Evolutionary conservation across 768 basidiomycete species (phyloP), one percentile per base, ranked within the genome.

Genomic region (Xerocomellus amylosporus): DNA sequence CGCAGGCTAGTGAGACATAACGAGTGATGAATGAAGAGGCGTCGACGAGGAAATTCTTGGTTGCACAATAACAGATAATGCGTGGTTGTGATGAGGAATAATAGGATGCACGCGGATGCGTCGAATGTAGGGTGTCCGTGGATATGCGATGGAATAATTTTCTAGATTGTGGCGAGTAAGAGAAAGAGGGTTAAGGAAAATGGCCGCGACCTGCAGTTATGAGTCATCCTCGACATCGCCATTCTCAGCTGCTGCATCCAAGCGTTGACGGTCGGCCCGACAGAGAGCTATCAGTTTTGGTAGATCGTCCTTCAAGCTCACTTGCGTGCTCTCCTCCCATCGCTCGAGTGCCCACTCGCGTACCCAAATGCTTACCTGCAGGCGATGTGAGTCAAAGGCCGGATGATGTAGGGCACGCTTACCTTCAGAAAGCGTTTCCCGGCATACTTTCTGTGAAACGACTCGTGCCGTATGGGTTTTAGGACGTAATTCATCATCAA

Each of bases 401-500:
- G 26, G 8, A 9, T 8, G 13, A 40, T 0, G 5, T 30, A 8
- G 22, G 20, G 8, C 5, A 38, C 0, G 68, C 77, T 17, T 44
- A 93, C 91, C 80, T 92, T 93, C 75, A 90, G 76, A 73, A 84
- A 92, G 47, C 83, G 87, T 73, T 88, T 92, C 28, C 83, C 80
- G 0, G 90, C 85, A 65, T 94, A 98, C 74, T 98, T 97, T 74
- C 88, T 88, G 76, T 82, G 85, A 67, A 97, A 87, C 28, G 84
- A 84, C 47, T 90, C 84, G 55, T 93, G 87, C 45, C 77, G 78
- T 46, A 87, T 68, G 4, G 87, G 82, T 62, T 87, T 80, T 49
- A 93, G 75, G 54, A 96, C 75, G 65, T 93, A 95, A 71, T 92
- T 89, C 61, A 97, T 67, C 89, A 97, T 93, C 58, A 90, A 63